Evolutionary conservation across 176 grass and related monocot genomes (phyloP).

Genomic region (Cenchrus fungigraminus): DNA sequence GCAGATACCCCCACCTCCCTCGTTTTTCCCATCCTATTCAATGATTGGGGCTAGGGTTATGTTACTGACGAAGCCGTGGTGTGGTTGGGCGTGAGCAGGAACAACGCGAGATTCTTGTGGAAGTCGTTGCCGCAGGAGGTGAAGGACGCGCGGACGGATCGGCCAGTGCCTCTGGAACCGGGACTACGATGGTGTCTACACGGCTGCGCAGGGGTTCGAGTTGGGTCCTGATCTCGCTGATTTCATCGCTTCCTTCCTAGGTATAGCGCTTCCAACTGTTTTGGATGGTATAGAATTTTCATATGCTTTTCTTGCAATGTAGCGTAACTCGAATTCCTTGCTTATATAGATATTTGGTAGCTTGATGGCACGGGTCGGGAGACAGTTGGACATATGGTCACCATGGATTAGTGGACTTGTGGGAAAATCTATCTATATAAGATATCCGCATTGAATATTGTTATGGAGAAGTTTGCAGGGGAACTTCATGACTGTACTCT

Average conservation of each 20-base stretch:
- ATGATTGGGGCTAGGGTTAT: slow-evolving; percentile 26
- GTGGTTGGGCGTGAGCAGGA: slow-evolving; percentile 49
- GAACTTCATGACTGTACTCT: not conserved
- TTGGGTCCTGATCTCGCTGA: slow-evolving; percentile 64
- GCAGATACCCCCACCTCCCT: not conserved
- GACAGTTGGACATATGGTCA: not conserved
- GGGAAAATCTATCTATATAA: not conserved
- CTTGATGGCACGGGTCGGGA: not conserved
- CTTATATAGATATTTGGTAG: not conserved
- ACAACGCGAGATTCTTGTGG: slow-evolving; percentile 88
- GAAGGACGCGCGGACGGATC: slow-evolving; percentile 69
- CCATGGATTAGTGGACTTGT: not conserved
- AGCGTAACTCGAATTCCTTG: not conserved
- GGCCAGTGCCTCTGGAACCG: slow-evolving; percentile 90
- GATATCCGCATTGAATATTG: slow-evolving; percentile 18
- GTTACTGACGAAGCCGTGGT: not conserved
- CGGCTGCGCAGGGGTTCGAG: slow-evolving; percentile 59
- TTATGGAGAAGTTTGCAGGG: not conserved
- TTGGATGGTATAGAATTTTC: not conserved
- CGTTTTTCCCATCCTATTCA: not conserved
- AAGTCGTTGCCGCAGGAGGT: slow-evolving; percentile 76
- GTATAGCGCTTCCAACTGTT: slow-evolving; percentile 30
- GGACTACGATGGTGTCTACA: slow-evolving; percentile 70
- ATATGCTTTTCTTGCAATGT: slow-evolving; percentile 7
- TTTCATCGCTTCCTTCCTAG: slow-evolving; percentile 72